Conservation (phyloP, 306 rosid genomes). For the Trifolium pratense region DNA sequence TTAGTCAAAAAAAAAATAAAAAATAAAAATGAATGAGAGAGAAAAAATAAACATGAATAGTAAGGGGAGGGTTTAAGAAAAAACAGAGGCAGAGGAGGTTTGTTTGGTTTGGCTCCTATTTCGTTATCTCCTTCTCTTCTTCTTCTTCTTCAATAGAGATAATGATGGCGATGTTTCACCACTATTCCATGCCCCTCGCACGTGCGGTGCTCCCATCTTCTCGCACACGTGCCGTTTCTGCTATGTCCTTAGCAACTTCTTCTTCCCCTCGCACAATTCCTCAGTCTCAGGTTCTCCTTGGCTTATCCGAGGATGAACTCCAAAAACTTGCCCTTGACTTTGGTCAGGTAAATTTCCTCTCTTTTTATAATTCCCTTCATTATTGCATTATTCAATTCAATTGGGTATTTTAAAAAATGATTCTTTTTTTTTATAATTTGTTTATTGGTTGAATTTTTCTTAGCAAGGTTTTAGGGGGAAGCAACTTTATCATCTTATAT, state of each 20-base stretch:
- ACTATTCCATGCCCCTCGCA: conserved; percentile 62
- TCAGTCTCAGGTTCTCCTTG: conserved; percentile 69
- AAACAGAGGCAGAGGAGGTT: too few species aligned
- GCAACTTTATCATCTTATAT: conserved; percentile 86
- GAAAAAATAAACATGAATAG: too few species aligned
- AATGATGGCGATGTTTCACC: conserved; percentile 70
- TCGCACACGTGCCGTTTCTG: conserved; percentile 35
- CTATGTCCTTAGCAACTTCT: conserved; percentile 41
- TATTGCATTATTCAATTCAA: background rate
- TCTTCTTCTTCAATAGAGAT: background rate
- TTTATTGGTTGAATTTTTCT: conserved; percentile 32
- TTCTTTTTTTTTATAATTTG: background rate
- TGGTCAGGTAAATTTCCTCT: conserved; percentile 64
- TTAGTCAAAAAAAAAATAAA: too few species aligned
- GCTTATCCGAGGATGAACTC: conserved; percentile 81
- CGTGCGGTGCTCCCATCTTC: conserved; percentile 52
- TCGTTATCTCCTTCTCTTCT: conserved; percentile 24
- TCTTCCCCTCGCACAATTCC: conserved; percentile 49
- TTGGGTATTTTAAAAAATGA: background rate
- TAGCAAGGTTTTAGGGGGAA: conserved; percentile 88
- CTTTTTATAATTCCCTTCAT: background rate
- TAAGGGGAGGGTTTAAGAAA: background rate
- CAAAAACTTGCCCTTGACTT: conserved; percentile 74
- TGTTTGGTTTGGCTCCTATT: background rate
- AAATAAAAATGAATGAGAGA: too few species aligned